Evolutionary conservation across 257 asterid genomes (phyloP), one percentile per base, ranked within the genome.

Genomic region (Nicotiana tabacum): DNA sequence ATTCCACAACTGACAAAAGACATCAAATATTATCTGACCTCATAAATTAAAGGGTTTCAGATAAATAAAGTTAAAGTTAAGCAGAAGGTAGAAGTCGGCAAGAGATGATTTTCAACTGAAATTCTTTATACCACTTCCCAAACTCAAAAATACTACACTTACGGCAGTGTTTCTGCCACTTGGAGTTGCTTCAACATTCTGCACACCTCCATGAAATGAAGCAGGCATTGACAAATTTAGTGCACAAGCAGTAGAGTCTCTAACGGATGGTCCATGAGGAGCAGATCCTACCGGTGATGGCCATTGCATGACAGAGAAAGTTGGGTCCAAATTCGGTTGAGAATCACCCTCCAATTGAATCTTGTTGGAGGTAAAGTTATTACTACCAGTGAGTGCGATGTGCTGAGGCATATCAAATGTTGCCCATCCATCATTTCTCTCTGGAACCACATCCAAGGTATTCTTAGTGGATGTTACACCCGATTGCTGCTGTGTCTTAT

Each of bases 1-100:
- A 85, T 86, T 89, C 98, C 99, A 92, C 53, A 86, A 69, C 99
- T 94, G 93, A 87, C 66, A 86, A 69, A 85, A 51, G 77, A 35
- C 0, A 82, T 29, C 48, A 78, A 66, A 35, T 39, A 18, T 62
- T 53, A 37, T 51, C 64, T 43, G 56, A 80, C 27, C 29, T 72
- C 57, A 39, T 46, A 56, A 53, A 57, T 33, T 39, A 2, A 70
- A 70, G 57, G 57, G 27, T 79, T 58, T 83, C 43, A 56, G 27
- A 67, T 33, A 61, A 81, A 78, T n/a, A 32, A 77, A 66, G 30
- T 9, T 5, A 53, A 37, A 65, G 55, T 55, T 81, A 56, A 65
- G 21, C 83, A 48, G 43, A 53, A 4, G 78, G 15, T 77, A 48
- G 43, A 53, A 4, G 66, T 43, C 16, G 0, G 1, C 51, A 65